Evolutionary conservation across 2,329 filamentous ascomycete genomes (phyloP).

Genomic region (Gnomoniopsis smithogilvyi): DNA sequence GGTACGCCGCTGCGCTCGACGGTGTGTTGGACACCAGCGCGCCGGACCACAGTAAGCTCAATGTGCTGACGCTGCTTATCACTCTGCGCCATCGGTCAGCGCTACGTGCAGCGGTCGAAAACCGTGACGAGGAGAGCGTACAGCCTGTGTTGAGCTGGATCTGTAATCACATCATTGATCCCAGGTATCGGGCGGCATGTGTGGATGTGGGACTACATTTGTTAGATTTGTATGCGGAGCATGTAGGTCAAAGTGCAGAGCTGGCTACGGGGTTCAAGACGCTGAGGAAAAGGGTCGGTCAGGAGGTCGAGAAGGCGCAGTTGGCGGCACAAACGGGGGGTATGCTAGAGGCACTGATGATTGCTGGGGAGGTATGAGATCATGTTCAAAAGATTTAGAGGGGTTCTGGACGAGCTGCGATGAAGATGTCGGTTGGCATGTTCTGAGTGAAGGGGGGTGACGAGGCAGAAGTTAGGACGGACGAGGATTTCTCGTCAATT

Average conservation of each 20-base stretch:
- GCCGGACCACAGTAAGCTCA: conserved; percentile 55
- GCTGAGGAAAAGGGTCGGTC: conserved; percentile 67
- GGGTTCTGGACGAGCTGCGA: not conserved
- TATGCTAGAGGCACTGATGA: conserved; percentile 75
- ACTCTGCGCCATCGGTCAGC: conserved; percentile 86
- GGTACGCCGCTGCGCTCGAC: conserved; percentile 77
- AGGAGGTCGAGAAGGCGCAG: conserved; percentile 80
- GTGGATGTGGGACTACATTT: conserved; percentile 80
- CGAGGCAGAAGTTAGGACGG: not conserved
- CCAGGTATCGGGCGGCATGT: conserved; percentile 75
- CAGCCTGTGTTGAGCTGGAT: conserved; percentile 84
- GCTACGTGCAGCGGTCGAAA: conserved; percentile 73
- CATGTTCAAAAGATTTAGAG: no score
- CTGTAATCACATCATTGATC: conserved; percentile 75
- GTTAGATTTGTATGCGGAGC: conserved; percentile 82
- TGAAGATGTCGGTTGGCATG: not conserved
- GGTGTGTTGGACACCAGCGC: conserved; percentile 59
- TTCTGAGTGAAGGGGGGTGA: not conserved
- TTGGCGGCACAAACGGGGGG: conserved; percentile 77
- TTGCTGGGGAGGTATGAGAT: conserved; percentile 27
- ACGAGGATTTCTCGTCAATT: not conserved
- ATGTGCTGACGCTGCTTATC: conserved; percentile 72
- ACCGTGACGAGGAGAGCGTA: conserved; percentile 76
- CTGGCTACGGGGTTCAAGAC: conserved; percentile 68
- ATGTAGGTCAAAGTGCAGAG: conserved; percentile 69